A percentile compares a stretch with the other conserved stretches of the same genome.
Conservation (phyloP, 805 yeast species). For the Candida arabinofermentans region DNA sequence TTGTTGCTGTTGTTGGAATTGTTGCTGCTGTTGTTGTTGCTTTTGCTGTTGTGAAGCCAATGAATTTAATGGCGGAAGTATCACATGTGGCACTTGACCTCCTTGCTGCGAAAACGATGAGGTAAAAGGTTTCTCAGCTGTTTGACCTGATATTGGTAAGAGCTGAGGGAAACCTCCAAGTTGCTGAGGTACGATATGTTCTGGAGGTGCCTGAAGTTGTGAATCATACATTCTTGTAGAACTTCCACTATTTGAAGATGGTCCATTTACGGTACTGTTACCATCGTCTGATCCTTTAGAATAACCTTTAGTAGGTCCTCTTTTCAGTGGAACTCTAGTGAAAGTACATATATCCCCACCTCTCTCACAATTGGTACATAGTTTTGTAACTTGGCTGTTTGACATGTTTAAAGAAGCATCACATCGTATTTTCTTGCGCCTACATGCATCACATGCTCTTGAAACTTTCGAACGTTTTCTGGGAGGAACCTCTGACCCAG, state of each 20-base stretch:
- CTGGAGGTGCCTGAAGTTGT: constrained; percentile 2
- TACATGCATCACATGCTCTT: constrained; percentile 77
- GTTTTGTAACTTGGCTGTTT: constrained; percentile 43
- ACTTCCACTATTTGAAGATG: background rate
- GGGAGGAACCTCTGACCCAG: constrained; percentile 19
- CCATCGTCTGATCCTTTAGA: constrained; percentile 34
- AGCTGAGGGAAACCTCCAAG: constrained; percentile 8
- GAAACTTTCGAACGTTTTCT: constrained; percentile 71
- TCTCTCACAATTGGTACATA: constrained; percentile 61
- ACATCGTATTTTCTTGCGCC: constrained; percentile 69
- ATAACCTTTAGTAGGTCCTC: constrained; percentile 79
- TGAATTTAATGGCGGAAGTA: constrained; percentile 25
- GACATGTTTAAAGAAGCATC: constrained; percentile 51
- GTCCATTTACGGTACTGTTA: background rate
- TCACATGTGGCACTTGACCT: constrained; percentile 12
- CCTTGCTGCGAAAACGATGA: constrained; percentile 1
- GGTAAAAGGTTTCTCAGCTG: constrained; percentile 6
- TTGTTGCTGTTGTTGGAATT: constrained; percentile 1
- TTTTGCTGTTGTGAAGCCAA: constrained; percentile 3
- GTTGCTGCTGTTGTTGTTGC: background rate
- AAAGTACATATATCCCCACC: constrained; percentile 62
- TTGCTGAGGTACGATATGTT: constrained; percentile 6
- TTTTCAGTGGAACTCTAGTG: constrained; percentile 65
- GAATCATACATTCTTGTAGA: background rate
- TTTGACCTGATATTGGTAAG: constrained; percentile 6